These are phyloP conservation scores for Solanum bulbocastanum DNA, from an alignment of 257 asterid genomes.

Conservation along the genomic window DNA sequence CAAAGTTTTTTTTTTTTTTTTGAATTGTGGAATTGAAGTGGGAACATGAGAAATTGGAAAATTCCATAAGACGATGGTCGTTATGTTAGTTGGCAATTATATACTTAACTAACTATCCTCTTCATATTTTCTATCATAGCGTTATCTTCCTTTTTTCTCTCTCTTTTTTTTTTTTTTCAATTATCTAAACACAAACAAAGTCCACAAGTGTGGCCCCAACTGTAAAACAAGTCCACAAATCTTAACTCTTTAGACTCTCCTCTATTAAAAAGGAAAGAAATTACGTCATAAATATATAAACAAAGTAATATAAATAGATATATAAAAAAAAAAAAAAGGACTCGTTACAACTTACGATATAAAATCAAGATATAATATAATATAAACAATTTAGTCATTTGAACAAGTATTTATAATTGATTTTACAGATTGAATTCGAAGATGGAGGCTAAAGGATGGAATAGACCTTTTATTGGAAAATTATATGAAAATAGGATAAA, in stretches of 20 bases:
- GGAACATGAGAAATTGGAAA: not conserved
- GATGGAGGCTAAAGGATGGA: rapidly evolving
- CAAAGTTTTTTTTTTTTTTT: not conserved
- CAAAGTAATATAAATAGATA: not conserved
- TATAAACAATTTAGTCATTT: rapidly evolving
- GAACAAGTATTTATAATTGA: not conserved
- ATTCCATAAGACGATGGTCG: not conserved
- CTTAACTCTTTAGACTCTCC: not conserved
- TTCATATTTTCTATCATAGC: not conserved
- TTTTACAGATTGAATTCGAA: rapidly evolving
- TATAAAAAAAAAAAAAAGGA: not conserved
- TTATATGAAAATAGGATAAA: rapidly evolving
- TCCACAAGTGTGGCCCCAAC: not conserved
- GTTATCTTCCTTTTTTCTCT: not conserved
- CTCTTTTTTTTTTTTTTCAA: not conserved
- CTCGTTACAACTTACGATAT: too few relatives aligned
- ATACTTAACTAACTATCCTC: not conserved
- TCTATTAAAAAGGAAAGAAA: not conserved
- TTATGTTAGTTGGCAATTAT: not conserved
- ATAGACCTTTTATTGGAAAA: not conserved
- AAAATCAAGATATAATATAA: too few relatives aligned
- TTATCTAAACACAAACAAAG: not conserved
- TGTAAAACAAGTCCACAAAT: not conserved
- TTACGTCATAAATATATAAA: not conserved
- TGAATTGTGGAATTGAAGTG: not conserved